Base-by-base conservation (phyloP, 192 early-diverging fungal species). In the Coemansia sp. region DNA sequence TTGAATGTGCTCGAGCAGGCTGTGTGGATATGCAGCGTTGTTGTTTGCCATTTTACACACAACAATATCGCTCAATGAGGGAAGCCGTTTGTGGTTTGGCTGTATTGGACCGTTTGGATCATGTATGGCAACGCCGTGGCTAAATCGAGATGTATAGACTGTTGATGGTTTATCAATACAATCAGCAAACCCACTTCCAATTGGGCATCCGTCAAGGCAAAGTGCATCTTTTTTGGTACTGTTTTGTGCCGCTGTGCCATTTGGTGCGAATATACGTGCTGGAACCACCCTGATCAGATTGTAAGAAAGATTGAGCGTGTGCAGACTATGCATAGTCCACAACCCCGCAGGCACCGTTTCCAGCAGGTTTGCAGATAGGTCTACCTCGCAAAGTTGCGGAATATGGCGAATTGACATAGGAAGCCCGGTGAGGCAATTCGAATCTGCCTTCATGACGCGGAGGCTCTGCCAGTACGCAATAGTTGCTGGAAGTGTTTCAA, bases 1-100 rank as follows among this genome's bases (percentile, higher is more conserved):
- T 6, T 37, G 66, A 16, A 78, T 27, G 56, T 78, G 75, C 23
- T 78, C 69, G 14, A 69, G 75, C n/a, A 78, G 55, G 1, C 51
- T 59, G 8, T 41, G 32, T 1, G 69, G 65, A 27, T 69, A 72
- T 5, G 4, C 47, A 1, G 39, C 58, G 19, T 72, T 71, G 22
- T 22, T 57, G 54, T 68, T 71, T 26, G 63, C 70, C 69, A 78
- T 50, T 1, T 47, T 48, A 56, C 66, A 65, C 10, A 72, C 9
- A 39, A 78, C 56, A 13, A 59, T 78, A 37, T 78, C 75, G 23
- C 41, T 59, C 20, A 78, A 62, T 6, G 75, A 55, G 2, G 62
- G 69, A 32, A 76, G 22, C 4, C 2, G 1, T 13, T 8, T 20
- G 48, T 39, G 59, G 26, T 16, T 35, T 10, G 18, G 29, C 53